Conservation (phyloP, 805 yeast species). For the Debaryomyces tyrocola region DNA sequence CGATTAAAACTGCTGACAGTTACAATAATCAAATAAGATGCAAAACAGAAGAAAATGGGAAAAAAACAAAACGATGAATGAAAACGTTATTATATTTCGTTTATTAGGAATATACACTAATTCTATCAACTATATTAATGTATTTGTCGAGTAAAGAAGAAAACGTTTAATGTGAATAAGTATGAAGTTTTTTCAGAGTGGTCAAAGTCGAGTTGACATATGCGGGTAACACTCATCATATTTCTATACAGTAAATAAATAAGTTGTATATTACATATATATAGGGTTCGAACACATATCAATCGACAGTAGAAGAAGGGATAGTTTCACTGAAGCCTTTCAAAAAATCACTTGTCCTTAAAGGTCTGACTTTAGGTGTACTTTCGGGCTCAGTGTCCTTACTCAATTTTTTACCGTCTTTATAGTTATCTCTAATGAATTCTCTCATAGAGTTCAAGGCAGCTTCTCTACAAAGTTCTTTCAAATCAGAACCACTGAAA, state of each 20-base stretch:
- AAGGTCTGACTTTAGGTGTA: slow-evolving; percentile 54
- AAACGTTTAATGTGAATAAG: too few species aligned
- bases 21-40: too few species aligned
- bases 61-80: too few species aligned
- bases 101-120: too few species aligned
- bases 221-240: slow-evolving; percentile 2
- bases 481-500: slow-evolving; percentile 83
- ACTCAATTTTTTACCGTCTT: slow-evolving; percentile 31
- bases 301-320: slow-evolving; percentile 19
- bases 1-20: too few species aligned
- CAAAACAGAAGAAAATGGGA: too few species aligned
- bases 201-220: not conserved
- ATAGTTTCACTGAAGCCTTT: slow-evolving; percentile 17
- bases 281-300: slow-evolving; percentile 1
- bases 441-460: slow-evolving; percentile 88
- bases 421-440: slow-evolving; percentile 62
- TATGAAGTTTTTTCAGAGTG: too few species aligned
- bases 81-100: too few species aligned
- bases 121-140: too few species aligned
- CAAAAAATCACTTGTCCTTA: slow-evolving; percentile 63
- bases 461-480: slow-evolving; percentile 91
- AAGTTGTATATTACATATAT: not conserved
- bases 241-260: not conserved
- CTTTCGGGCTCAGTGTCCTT: slow-evolving; percentile 26
- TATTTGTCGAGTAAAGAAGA: too few species aligned